Base-by-base conservation (phyloP, 192 early-diverging fungal species). In the Phlyctochytrium bullatum region DNA sequence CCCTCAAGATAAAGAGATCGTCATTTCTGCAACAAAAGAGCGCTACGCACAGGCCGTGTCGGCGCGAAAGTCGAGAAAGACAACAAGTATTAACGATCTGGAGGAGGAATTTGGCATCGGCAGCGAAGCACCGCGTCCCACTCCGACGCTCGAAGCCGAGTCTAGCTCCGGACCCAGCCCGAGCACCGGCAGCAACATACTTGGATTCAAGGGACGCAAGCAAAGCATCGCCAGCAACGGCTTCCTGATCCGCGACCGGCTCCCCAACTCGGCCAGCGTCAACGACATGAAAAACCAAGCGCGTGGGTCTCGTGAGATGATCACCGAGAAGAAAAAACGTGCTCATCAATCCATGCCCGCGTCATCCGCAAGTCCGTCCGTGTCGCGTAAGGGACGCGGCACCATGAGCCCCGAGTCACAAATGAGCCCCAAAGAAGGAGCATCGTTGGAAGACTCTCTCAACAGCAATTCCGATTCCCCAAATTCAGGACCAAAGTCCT, bases 1-100 rank as follows among this genome's bases (percentile, higher is more conserved):
- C 66, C 80, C 80, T 2, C 73, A 74, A 0, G 80, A 82, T 69
- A 62, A 65, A 4, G 52, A 62, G 35, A 31, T 67, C 4, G 80
- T 82, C 34, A 27, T 66, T 16, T 57, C 52, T 1, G 73, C 70
- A 0, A 82, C 80, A n/a, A 12, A 57, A 6, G 66, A 52, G 12
- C 64, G 71, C 0, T 78, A 80, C 67, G 34, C 72, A 52, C 16
- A 58, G 0, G 71, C 74, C 31, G 34, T 76, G 1, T 16, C 23
- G 6, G 64, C 73, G 6, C 28, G 67, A 27, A 68, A 69, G 33
- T 74, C 76, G 27, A 58, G 70, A 16, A 34, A 1, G 40, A 25
- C 54, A 14, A 57, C 10, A 10, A 28, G 27, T 28, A 25, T 27
- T 28, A 25, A 57, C 27, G 12, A 20, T 6, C 12, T 20, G 54